Evolutionary conservation across 495 filamentous ascomycete genomes (phyloP), one percentile per base, ranked within the genome.

Genomic region (Penicillium macrosclerotiorum): DNA sequence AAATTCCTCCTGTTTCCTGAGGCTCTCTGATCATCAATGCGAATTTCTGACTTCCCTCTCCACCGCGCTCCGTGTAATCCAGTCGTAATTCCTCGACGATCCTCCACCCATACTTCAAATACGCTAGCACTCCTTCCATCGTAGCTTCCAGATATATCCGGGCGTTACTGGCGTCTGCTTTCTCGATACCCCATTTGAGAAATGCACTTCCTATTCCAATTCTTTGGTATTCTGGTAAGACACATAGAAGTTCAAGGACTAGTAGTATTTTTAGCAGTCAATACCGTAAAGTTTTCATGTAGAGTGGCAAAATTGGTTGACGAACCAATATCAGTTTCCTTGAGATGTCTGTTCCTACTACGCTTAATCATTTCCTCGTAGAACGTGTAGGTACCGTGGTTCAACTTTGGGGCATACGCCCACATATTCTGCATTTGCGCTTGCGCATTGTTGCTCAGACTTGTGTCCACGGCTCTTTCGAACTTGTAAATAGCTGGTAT

Each of bases 91-190:
- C 54, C 42, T 71, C 52, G 51, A 80, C 74, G 22, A 49, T 46
- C 37, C 42, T 42, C 59, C 70, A 78, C 17, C 81, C 79, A 44
- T 68, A 45, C 52, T 67, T 72, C 42, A 62, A 54, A 59, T 83
- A 84, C 38, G 81, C 47, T n/a, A 62, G 59, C 19, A 63, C 62
- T 23, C 77, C 79, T 12, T 62, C 65, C 18, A 69, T 71, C 27
- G 77, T 78, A 2, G 76, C 74, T 45, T 81, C 77, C n/a, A 83
- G 54, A 60, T 75, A 83, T 9, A 74, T 61, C 39, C 69, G 65
- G n/a, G 62, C 49, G 1, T 69, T 64, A 9, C 52, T 71, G 17
- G 60, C 61, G 55, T 81, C 79, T 5, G 76, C 77, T 48, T 60
- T 62, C 18, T 69, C 60, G 5, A 77, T 49, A 0, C 78, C 78